These are phyloP conservation scores for Novymonas esmeraldas DNA, from an alignment of 208 protist species.

Conservation along the genomic window DNA sequence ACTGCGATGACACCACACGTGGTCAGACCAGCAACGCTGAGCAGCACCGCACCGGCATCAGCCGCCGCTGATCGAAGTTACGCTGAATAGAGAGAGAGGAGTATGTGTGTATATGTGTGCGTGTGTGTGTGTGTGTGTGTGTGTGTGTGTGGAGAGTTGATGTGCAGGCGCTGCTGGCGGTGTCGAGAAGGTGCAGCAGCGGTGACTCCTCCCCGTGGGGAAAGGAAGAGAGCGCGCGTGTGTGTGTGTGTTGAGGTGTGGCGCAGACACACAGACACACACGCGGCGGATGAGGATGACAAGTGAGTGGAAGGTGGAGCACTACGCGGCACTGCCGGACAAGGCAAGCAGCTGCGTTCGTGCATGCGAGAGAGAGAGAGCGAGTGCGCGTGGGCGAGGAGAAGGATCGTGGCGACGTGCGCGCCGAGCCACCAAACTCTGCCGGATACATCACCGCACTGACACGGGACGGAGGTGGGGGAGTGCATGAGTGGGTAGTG, in stretches of 20 bases:
- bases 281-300: not conserved
- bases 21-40: not conserved
- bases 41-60: not conserved
- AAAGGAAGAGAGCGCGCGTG: not conserved
- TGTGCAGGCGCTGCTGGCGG: not conserved
- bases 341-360: not conserved
- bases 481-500: no score
- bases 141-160: not conserved
- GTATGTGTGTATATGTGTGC: slow-evolving; percentile 14
- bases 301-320: not conserved
- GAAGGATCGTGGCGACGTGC: no score
- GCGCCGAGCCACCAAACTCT: no score
- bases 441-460: no score
- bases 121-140: not conserved
- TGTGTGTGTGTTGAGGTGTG: no score
- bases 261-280: no score
- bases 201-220: not conserved
- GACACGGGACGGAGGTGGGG: no score
- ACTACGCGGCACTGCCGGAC: no score
- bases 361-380: not conserved
- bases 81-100: no score
- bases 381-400: no score
- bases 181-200: not conserved
- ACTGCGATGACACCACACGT: no score
- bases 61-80: no score